These are phyloP conservation scores for Zoysia japonica DNA, from an alignment of 176 grass and related monocot species.

Conservation along the genomic window DNA sequence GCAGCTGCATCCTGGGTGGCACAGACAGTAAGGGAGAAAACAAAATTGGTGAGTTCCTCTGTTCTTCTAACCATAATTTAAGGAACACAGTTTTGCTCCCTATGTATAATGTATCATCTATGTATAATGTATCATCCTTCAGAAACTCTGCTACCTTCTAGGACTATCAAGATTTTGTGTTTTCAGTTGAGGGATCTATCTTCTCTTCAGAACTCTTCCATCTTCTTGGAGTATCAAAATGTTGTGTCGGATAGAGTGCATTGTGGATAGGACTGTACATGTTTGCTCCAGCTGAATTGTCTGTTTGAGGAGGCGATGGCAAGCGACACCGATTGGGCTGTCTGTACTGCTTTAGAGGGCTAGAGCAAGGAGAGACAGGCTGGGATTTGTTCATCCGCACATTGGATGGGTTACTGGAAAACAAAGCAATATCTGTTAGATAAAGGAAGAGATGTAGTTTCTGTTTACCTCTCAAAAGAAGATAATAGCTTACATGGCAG, in stretches of 20 bases:
- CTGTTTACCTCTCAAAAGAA: not conserved
- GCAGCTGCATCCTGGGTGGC: constrained; percentile 37
- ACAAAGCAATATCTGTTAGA: not conserved
- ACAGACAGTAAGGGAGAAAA: constrained; percentile 44
- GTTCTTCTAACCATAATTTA: constrained; percentile 39
- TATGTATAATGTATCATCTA: constrained; percentile 30
- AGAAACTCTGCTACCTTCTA: constrained; percentile 58
- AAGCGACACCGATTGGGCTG: constrained; percentile 79
- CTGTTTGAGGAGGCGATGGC: constrained; percentile 84
- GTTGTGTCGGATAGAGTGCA: constrained; percentile 49
- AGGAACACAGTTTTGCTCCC: constrained; percentile 26
- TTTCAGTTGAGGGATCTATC: constrained; percentile 14
- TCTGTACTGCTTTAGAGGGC: constrained; percentile 65
- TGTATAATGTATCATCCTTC: constrained; percentile 23
- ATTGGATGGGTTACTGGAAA: constrained; percentile 53
- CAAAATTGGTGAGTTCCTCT: constrained; percentile 14
- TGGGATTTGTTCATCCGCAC: constrained; percentile 72
- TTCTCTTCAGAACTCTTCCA: no score
- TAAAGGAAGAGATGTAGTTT: constrained; percentile 19
- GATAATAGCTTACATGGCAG: constrained; percentile 49
- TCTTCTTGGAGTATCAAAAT: no score
- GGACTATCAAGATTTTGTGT: constrained; percentile 54
- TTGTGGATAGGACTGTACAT: constrained; percentile 80
- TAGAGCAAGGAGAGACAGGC: constrained; percentile 84
- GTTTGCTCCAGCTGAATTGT: constrained; percentile 76